Conservation (phyloP, 768 basidiomycete genomes). For the Tulasnella sp. region DNA sequence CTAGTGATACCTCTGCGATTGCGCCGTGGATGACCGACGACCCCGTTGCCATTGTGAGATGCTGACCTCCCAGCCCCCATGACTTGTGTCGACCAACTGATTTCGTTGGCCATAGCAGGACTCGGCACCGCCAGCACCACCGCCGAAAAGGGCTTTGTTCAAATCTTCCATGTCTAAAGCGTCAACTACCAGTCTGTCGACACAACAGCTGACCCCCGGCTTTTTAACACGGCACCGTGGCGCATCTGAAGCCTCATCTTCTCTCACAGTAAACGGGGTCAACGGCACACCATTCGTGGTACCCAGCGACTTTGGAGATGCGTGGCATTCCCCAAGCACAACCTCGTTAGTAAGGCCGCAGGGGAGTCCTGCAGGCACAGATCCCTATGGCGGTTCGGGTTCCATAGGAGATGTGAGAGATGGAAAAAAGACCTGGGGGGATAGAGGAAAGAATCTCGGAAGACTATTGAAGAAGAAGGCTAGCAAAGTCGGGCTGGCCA, state of each 20-base stretch:
- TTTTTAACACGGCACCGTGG: neutral
- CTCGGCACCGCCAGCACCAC: neutral
- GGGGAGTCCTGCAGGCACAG: neutral
- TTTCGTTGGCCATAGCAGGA: neutral
- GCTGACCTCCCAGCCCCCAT: neutral
- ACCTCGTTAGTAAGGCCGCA: neutral
- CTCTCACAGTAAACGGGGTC: conserved; percentile 14
- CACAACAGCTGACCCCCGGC: neutral
- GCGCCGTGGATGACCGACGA: conserved; percentile 15
- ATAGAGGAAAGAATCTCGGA: conserved; percentile 10
- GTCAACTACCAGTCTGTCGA: neutral
- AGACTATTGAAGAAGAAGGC: conserved; percentile 9
- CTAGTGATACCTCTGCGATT: conserved; percentile 11
- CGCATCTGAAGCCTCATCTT: conserved; percentile 7
- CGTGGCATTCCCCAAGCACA: conserved; percentile 7
- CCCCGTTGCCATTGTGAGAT: neutral
- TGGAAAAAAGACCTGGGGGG: neutral
- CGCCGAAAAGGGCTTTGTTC: neutral
- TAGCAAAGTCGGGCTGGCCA: neutral
- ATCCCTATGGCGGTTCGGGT: neutral
- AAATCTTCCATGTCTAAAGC: conserved; percentile 1
- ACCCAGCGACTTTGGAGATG: conserved; percentile 7
- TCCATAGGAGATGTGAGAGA: neutral
- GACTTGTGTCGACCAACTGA: neutral
- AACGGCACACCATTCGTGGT: neutral